phyloP scores from a whole-genome alignment of 257 asterid species.

The Nicotiana sylvestris region DNA sequence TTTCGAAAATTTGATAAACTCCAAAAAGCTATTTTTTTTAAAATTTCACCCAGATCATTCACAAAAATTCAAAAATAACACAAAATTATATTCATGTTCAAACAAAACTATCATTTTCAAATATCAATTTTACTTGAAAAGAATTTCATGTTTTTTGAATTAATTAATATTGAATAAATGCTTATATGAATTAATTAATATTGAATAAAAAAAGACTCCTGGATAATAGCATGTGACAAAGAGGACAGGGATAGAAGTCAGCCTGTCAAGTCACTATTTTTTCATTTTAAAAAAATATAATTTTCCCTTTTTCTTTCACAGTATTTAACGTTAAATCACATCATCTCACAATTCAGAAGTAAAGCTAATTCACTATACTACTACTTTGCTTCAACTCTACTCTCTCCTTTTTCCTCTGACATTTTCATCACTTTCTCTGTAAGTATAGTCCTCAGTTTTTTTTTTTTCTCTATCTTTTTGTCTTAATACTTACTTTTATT shows the following conservation, averaged over 20 bases:
- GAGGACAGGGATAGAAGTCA: constrained; percentile 22
- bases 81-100: too few relatives aligned
- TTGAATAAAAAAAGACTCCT: too few relatives aligned
- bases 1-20: too few relatives aligned
- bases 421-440: constrained; percentile 20
- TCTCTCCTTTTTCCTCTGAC: constrained; percentile 5
- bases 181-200: too few relatives aligned
- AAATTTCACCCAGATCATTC: too few relatives aligned
- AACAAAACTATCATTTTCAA: too few relatives aligned
- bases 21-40: too few relatives aligned
- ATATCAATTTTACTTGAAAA: too few relatives aligned
- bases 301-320: background rate
- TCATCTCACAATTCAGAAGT: constrained; percentile 35
- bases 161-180: too few relatives aligned
- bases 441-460: background rate
- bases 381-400: background rate
- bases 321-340: constrained; percentile 52
- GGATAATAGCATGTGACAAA: background rate
- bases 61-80: too few relatives aligned
- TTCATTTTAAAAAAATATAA: constrained; percentile 16
- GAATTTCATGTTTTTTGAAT: too few relatives aligned
- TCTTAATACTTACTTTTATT: background rate
- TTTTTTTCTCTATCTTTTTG: background rate
- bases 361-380: constrained; percentile 9
- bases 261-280: constrained; percentile 58